These are phyloP conservation scores for Catunica adiposa DNA, from an alignment of 2,329 filamentous ascomycete species.

Conservation along the genomic window DNA sequence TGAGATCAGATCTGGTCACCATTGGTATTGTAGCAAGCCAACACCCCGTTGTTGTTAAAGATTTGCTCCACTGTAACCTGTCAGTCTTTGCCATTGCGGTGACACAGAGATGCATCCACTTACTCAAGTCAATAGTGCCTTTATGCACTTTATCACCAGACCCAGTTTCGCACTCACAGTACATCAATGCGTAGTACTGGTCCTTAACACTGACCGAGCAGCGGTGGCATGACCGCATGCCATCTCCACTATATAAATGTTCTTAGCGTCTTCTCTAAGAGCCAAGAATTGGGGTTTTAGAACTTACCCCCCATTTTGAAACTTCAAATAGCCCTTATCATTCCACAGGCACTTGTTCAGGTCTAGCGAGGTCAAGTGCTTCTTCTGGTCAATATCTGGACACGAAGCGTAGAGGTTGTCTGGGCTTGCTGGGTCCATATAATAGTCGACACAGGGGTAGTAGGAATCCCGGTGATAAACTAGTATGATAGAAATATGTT, in stretches of 20 bases:
- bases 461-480: neutral
- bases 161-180: constrained; percentile 1
- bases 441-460: too few relatives aligned
- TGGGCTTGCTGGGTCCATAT: neutral
- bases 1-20: neutral
- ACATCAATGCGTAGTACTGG: neutral
- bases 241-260: neutral
- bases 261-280: neutral
- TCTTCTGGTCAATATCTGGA: constrained; percentile 3
- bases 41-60: constrained; percentile 3
- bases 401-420: neutral
- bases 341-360: constrained; percentile 8
- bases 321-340: constrained; percentile 2
- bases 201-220: neutral
- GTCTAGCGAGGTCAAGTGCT: neutral
- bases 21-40: constrained; percentile 1
- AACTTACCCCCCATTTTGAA: constrained; percentile 1
- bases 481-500: neutral
- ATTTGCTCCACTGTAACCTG: constrained; percentile 5
- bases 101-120: neutral
- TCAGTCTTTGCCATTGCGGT: neutral
- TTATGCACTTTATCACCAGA: neutral
- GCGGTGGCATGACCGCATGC: neutral
- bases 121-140: neutral
- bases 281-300: neutral